phyloP scores from a whole-genome alignment of 2,329 filamentous ascomycete genomes.

The Claviceps africana region DNA sequence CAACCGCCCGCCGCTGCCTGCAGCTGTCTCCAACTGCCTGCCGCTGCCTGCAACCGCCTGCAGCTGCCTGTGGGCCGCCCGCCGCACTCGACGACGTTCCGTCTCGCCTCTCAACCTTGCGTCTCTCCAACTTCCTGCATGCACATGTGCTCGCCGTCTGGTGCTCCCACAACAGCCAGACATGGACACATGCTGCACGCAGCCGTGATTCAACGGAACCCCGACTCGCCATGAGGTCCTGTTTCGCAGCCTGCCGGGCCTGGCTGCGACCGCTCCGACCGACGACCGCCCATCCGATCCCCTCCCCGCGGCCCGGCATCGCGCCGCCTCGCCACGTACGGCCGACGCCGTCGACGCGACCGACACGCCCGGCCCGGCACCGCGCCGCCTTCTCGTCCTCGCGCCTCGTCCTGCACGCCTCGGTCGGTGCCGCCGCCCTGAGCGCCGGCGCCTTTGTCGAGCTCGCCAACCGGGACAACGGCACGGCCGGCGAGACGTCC shows the following conservation, averaged over 20 bases:
- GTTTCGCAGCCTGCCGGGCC: conserved; percentile 28
- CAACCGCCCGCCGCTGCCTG: too few relatives aligned
- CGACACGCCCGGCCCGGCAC: background rate
- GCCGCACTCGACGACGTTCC: too few relatives aligned
- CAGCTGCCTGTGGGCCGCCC: too few relatives aligned
- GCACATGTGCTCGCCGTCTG: background rate
- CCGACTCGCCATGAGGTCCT: conserved; percentile 31
- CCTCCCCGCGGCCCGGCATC: conserved; percentile 11
- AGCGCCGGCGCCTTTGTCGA: conserved; percentile 44
- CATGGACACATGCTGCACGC: conserved; percentile 8
- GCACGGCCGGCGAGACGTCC: conserved; percentile 43
- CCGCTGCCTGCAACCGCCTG: too few relatives aligned
- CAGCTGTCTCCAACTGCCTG: too few relatives aligned
- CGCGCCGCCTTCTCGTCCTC: conserved; percentile 2
- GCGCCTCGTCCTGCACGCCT: conserved; percentile 23
- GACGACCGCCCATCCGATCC: conserved; percentile 11
- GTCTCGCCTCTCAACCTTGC: too few relatives aligned
- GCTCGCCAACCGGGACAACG: conserved; percentile 41
- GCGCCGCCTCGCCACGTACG: conserved; percentile 15
- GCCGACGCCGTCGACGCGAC: conserved; percentile 13
- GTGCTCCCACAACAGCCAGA: conserved; percentile 3
- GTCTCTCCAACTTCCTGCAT: background rate
- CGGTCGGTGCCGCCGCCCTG: conserved; percentile 28
- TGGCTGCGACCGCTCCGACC: conserved; percentile 26
- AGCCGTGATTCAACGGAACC: conserved; percentile 3